Base-by-base conservation (phyloP, 371 early-diverging fungal genomes). In the Mucor plumbeus region DNA sequence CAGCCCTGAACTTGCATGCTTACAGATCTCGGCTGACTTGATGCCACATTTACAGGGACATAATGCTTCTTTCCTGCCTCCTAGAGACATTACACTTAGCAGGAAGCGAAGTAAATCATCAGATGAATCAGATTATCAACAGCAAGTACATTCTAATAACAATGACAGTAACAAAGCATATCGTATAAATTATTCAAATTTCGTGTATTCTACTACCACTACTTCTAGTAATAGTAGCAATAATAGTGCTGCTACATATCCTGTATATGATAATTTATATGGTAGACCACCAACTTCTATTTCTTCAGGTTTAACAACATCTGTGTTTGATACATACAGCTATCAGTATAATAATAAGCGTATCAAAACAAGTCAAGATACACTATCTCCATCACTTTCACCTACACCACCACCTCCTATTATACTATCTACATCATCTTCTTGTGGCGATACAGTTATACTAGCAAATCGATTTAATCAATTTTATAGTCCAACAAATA, bases 11-110 rank as follows among this genome's bases (percentile, higher is more conserved):
- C 72, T 85, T 34, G 73, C 79, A 34, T 70, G 73, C 47, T 68
- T 85, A 11, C 79, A 77, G 44, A 83, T 85, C 36, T 79, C 85
- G 13, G 70, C 78, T 33, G 84, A 83, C 59, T 53, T 85, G 10
- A 39, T 66, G 48, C 63, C 67, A 19, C 71, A 71, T 71, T 44
- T 71, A 26, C 59, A 63, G 33, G 63, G 63, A 36, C 54, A 61
- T 15, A n/a, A 65, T 43, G 9, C 43, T 0, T 8, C 39, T n/a
- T 5, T 10, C 5, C 10, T n/a, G n/a, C n/a, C 31, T 40, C 19
- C 19, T 26, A 31, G 6, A 14, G 44, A 36, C 3, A 9, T 17
- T n/a, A 11, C 17, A 9, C 7, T 17, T 17, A 19, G 26, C 34
- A 38, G 59, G 21, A 36, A 59, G 15, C 66, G 62, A 36, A 38